Evolutionary conservation across 371 early-diverging fungal species (phyloP).

Genomic region (Actinomucor elegans): DNA sequence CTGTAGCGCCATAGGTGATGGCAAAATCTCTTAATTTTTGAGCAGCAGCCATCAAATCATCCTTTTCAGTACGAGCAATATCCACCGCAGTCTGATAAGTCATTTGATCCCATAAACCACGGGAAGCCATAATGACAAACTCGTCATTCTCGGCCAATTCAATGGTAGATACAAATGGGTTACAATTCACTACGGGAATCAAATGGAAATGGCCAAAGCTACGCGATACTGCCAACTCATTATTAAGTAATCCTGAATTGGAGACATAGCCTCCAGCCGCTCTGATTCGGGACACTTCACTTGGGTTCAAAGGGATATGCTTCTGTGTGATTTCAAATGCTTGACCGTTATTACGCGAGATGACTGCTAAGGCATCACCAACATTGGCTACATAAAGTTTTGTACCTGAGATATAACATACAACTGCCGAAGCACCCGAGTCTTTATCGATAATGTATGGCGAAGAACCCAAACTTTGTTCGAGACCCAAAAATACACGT

Average conservation of each 20-base stretch:
- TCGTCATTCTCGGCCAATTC: slow-evolving; percentile 84
- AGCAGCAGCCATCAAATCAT: slow-evolving; percentile 75
- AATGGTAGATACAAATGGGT: slow-evolving; percentile 74
- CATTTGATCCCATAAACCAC: slow-evolving; percentile 82
- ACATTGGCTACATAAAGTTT: slow-evolving; percentile 87
- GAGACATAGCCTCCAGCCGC: slow-evolving; percentile 80
- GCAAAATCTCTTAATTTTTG: slow-evolving; percentile 85
- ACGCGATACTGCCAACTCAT: slow-evolving; percentile 70
- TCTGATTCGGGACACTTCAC: slow-evolving; percentile 76
- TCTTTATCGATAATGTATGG: slow-evolving; percentile 47
- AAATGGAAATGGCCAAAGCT: slow-evolving; percentile 86
- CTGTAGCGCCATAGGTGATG: slow-evolving; percentile 78
- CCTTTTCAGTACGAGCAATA: slow-evolving; percentile 75
- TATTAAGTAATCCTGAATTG: slow-evolving; percentile 69
- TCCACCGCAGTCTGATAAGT: slow-evolving; percentile 83
- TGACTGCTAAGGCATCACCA: slow-evolving; percentile 85
- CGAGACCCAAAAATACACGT: slow-evolving; percentile 74
- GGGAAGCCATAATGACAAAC: slow-evolving; percentile 84
- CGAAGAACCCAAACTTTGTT: slow-evolving; percentile 64
- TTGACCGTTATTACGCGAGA: slow-evolving; percentile 75
- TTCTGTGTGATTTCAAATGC: slow-evolving; percentile 74
- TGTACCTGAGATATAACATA: slow-evolving; percentile 77
- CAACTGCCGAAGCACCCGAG: slow-evolving; percentile 66
- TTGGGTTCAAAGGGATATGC: slow-evolving; percentile 69
- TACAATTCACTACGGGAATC: slow-evolving; percentile 81